Base-by-base conservation (phyloP, 2,329 filamentous ascomycete genomes). In the Dactylellina drechsleri region DNA sequence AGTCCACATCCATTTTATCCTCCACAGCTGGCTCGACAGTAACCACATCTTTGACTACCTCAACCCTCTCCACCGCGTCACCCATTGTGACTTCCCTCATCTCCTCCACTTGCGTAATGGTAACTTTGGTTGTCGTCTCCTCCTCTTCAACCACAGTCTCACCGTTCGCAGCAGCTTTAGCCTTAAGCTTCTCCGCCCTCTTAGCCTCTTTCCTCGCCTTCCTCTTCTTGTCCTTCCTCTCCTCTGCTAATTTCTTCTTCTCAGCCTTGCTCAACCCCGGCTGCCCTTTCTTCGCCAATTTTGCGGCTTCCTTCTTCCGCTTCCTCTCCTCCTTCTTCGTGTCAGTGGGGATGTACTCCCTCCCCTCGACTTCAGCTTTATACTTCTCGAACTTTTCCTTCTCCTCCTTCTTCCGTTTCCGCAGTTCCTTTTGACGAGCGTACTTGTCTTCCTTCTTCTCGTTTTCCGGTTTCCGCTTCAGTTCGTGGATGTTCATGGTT, bases 91-190 rank as follows among this genome's bases (percentile, higher is more conserved):
- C 80, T 57, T 82, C 82, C 50, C 81, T 80, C 26, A 81, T 80
- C 73, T 83, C 83, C 66, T 82, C 81, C 76, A 84, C 83, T 53
- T 81, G 82, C 40, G 66, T 62, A 26, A 80, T 79, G 56, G 79
- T 81, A 47, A 81, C 80, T 66, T 82, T 82, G 43, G 82, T 81
- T 31, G 79, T 79, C 75, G 77, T 78, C 52, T 77, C 62, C 62
- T 78, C 77, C 45, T 77, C 79, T 28, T n/a, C 77, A 77, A 36
- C 31, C 10, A 2, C 31, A 36, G 10, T 36, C 40, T 66, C 77
- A 49, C 60, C 57, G 60, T 66, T 50, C 2, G 62, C 40, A 4
- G 53, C 49, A n/a, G 47, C 47, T 6, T 36, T 56, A 26, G 64
- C 74, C 26, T 67, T 77, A 47, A 57, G 56, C 59, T 79, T 61